Evolutionary conservation across 352 stramenopile genomes (phyloP).

Genomic region (Elongisporangium anandrum): DNA sequence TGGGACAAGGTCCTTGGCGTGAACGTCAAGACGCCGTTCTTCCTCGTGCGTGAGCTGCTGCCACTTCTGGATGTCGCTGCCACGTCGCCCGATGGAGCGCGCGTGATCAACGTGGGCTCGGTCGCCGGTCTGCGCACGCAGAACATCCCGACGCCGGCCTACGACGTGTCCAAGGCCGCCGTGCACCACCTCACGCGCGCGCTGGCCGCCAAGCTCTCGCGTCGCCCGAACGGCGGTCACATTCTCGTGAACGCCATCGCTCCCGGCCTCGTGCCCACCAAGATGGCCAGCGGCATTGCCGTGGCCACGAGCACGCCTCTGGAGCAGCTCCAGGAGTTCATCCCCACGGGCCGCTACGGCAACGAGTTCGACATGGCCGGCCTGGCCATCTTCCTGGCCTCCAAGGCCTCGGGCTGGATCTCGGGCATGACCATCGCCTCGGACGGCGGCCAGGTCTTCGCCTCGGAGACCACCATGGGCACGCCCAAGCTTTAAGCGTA

Average conservation of each 20-base stretch:
- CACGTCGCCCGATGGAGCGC: constrained; percentile 33
- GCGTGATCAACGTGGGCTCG: constrained; percentile 77
- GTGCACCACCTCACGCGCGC: constrained; percentile 93
- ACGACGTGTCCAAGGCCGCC: constrained; percentile 94
- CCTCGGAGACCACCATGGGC: constrained; percentile 38
- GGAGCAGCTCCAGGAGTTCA: constrained; percentile 55
- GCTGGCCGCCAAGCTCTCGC: constrained; percentile 87
- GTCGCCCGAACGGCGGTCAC: constrained; percentile 65
- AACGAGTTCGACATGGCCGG: constrained; percentile 91
- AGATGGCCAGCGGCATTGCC: constrained; percentile 85
- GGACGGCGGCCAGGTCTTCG: constrained; percentile 83
- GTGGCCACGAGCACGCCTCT: constrained; percentile 37
- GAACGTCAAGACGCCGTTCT: constrained; percentile 95
- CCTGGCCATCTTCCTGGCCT: constrained; percentile 90
- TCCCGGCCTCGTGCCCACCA: constrained; percentile 88
- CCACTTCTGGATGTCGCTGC: constrained; percentile 82
- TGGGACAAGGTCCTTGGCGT: constrained; percentile 92
- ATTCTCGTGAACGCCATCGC: constrained; percentile 96
- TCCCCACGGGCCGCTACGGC: constrained; percentile 85
- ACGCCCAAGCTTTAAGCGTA: constrained; percentile 12
- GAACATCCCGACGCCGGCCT: constrained; percentile 89
- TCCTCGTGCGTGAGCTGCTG: constrained; percentile 87
- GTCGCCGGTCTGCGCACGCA: constrained; percentile 79
- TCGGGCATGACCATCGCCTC: constrained; percentile 89
- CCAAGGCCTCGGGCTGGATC: constrained; percentile 87